phyloP scores from a whole-genome alignment of 2,329 filamentous ascomycete species.

The Mariannaea elegans region DNA sequence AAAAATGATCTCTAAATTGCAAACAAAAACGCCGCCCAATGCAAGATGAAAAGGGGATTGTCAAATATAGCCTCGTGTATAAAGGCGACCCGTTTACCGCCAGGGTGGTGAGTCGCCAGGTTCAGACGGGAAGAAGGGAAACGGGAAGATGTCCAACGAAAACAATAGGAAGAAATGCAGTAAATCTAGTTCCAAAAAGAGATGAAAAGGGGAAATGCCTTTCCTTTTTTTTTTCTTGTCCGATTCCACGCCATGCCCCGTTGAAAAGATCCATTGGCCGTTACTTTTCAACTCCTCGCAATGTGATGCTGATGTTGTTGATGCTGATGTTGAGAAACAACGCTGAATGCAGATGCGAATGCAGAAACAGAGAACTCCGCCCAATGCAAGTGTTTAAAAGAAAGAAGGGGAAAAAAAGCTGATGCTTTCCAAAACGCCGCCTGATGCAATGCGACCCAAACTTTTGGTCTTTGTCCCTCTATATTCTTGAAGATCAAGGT shows the following conservation, averaged over 20 bases:
- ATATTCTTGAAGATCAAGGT: background rate
- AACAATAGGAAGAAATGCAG: background rate
- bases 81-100: conserved; percentile 24
- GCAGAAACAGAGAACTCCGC: conserved; percentile 25
- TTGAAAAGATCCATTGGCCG: conserved; percentile 4
- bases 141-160: conserved; percentile 15
- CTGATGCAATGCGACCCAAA: no score
- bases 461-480: background rate
- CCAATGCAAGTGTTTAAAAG: background rate
- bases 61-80: background rate
- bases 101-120: conserved; percentile 25
- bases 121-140: conserved; percentile 10
- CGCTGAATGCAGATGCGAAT: background rate
- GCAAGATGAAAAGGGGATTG: background rate
- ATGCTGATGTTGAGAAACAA: conserved; percentile 5
- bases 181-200: background rate
- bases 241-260: conserved; percentile 16
- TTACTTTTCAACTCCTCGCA: conserved; percentile 24
- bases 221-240: conserved; percentile 5
- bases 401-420: no score
- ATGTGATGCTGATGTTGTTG: conserved; percentile 20
- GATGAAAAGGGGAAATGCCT: conserved; percentile 1
- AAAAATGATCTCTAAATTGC: conserved; percentile 26
- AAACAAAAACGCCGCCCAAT: conserved; percentile 16
- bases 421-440: no score